Evolutionary conservation across 2,329 filamentous ascomycete species (phyloP).

Genomic region (Pestalotiopsis fici): DNA sequence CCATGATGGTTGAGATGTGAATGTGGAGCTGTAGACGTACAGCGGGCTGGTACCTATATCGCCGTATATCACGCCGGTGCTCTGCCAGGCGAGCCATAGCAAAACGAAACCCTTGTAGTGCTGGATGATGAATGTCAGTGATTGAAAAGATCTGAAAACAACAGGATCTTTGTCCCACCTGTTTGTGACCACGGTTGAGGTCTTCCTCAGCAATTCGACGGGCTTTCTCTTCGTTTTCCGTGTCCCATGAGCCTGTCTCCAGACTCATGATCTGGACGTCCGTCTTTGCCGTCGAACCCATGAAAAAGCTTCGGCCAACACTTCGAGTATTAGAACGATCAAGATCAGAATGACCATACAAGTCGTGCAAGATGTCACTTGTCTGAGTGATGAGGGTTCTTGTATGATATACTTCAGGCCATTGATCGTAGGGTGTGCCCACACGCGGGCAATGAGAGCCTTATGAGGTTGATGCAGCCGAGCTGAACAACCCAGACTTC

Average conservation of each 20-base stretch:
- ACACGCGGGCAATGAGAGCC: background rate
- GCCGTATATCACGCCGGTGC: conserved; percentile 65
- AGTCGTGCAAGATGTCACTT: background rate
- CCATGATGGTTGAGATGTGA: conserved; percentile 52
- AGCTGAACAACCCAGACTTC: background rate
- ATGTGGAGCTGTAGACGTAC: conserved; percentile 70
- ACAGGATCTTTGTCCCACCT: background rate
- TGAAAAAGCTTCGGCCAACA: background rate
- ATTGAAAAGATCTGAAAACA: background rate
- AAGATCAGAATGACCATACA: background rate
- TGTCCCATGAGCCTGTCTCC: background rate
- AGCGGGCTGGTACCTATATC: conserved; percentile 62
- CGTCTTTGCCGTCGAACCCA: background rate
- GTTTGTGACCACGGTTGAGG: conserved; percentile 6
- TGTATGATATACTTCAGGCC: background rate
- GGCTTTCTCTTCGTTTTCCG: conserved; percentile 10
- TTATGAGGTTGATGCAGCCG: background rate
- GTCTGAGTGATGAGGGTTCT: too few species aligned
- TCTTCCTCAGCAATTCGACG: conserved; percentile 9
- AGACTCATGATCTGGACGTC: background rate
- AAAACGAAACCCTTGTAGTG: conserved; percentile 7
- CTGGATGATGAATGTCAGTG: background rate
- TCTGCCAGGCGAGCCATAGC: conserved; percentile 57
- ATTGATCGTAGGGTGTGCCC: background rate
- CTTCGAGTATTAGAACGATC: background rate